Conservation (phyloP, 106 monocot genomes). For the Acanthochlamys bracteata region DNA sequence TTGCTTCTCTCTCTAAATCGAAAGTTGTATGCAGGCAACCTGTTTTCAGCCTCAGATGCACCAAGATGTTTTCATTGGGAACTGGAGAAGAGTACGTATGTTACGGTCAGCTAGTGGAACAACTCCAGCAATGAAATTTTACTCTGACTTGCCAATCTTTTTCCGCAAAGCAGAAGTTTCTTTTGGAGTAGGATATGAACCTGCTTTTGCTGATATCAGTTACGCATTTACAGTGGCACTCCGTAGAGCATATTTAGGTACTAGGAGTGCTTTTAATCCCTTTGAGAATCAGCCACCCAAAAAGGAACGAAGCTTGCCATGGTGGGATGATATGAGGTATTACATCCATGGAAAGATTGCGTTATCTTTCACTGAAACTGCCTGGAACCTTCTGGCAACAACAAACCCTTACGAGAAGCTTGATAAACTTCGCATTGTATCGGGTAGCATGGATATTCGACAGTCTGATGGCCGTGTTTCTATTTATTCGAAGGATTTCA, state of each 20-base stretch:
- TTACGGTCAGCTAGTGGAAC: conserved; percentile 95
- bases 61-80: conserved; percentile 90
- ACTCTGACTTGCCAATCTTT: conserved; percentile 63
- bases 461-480: conserved; percentile 78
- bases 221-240: conserved; percentile 96
- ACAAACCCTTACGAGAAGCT: conserved; percentile 85
- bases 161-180: conserved; percentile 80
- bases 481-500: conserved; percentile 59
- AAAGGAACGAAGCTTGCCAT: conserved; percentile 90
- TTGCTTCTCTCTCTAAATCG: background rate
- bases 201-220: conserved; percentile 92
- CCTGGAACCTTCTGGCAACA: conserved; percentile 68
- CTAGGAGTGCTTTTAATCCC: conserved; percentile 17
- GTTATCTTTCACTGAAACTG: conserved; percentile 58
- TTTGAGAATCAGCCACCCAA: conserved; percentile 41
- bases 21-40: conserved; percentile 56
- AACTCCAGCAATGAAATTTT: conserved; percentile 87
- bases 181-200: conserved; percentile 96
- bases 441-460: conserved; percentile 77
- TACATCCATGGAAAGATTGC: conserved; percentile 84
- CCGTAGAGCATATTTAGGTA: conserved; percentile 78
- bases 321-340: conserved; percentile 99
- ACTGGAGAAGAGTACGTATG: conserved; percentile 85
- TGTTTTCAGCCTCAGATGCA: conserved; percentile 88
- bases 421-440: conserved; percentile 60